Conservation (phyloP, 2,329 filamentous ascomycete genomes). For the Pseudogymnoascus sp. region DNA sequence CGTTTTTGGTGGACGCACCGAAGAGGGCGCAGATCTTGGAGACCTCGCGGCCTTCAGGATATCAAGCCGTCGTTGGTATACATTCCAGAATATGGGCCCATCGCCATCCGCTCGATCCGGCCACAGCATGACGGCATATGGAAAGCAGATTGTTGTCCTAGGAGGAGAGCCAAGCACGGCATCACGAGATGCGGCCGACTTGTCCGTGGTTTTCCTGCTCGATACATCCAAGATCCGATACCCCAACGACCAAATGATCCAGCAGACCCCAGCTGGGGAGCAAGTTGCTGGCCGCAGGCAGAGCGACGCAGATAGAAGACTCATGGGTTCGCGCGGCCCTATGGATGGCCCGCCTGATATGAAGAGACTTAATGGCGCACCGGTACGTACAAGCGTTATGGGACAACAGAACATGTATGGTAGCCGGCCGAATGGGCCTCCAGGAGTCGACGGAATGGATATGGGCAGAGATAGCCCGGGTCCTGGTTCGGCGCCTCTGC, state of each 20-base stretch:
- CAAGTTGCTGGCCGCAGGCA: conserved; percentile 32
- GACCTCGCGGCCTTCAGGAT: conserved; percentile 83
- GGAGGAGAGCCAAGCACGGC: conserved; percentile 92
- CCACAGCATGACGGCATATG: conserved; percentile 94
- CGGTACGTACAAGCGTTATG: conserved; percentile 36
- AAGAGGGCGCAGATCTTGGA: conserved; percentile 85
- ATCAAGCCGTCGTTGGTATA: conserved; percentile 88
- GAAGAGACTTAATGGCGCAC: conserved; percentile 38
- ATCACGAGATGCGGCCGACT: conserved; percentile 69
- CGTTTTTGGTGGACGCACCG: conserved; percentile 90
- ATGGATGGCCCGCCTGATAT: conserved; percentile 31
- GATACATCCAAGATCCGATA: conserved; percentile 97
- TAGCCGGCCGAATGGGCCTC: conserved; percentile 22
- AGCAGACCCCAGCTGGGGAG: conserved; percentile 32
- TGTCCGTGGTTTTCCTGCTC: conserved; percentile 82
- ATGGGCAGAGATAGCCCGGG: conserved; percentile 27
- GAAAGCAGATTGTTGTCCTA: conserved; percentile 84
- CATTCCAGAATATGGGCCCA: conserved; percentile 98
- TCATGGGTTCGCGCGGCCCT: conserved; percentile 24
- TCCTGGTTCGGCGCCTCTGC: conserved; percentile 22
- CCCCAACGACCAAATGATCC: conserved; percentile 59
- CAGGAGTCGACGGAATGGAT: conserved; percentile 33
- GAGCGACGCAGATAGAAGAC: conserved; percentile 35
- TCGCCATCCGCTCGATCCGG: conserved; percentile 89
- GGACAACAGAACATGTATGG: conserved; percentile 29